phyloP scores from a whole-genome alignment of 257 asterid species.

The Solanum clarkiae region DNA sequence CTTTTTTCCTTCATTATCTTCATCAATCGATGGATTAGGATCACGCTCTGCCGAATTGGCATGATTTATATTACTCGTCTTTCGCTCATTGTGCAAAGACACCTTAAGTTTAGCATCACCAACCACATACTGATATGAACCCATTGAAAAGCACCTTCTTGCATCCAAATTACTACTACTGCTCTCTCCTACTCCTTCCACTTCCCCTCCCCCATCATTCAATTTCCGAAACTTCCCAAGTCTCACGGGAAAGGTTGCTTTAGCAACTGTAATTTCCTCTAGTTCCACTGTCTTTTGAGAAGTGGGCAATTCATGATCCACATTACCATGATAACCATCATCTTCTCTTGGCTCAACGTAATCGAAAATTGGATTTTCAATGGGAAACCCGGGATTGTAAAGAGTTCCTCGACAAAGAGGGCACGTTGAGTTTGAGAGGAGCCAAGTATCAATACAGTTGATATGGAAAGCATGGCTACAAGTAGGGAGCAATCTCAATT shows the following conservation, averaged over 20 bases:
- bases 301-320: slow-evolving; percentile 25
- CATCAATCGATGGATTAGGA: slow-evolving; percentile 10
- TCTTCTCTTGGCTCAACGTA: slow-evolving; percentile 55
- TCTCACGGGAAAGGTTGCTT: slow-evolving; percentile 58
- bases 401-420: slow-evolving; percentile 87
- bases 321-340: slow-evolving; percentile 29
- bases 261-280: slow-evolving; percentile 37
- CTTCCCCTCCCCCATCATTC: slow-evolving; percentile 24
- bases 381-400: slow-evolving; percentile 61
- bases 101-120: slow-evolving; percentile 70
- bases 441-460: slow-evolving; percentile 89
- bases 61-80: neutral
- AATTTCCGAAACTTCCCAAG: slow-evolving; percentile 50
- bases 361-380: slow-evolving; percentile 71
- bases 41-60: neutral
- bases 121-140: slow-evolving; percentile 83
- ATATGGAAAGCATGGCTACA: slow-evolving; percentile 97
- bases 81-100: slow-evolving; percentile 38
- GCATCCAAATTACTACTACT: slow-evolving; percentile 82
- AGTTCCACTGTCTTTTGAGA: slow-evolving; percentile 44
- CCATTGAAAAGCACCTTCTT: slow-evolving; percentile 85
- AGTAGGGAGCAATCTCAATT: slow-evolving; percentile 71
- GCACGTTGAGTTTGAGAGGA: slow-evolving; percentile 78
- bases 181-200: slow-evolving; percentile 47
- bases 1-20: slow-evolving; percentile 55